Conservation (phyloP, 164 flowering plant species). For the Taxillus chinensis region DNA sequence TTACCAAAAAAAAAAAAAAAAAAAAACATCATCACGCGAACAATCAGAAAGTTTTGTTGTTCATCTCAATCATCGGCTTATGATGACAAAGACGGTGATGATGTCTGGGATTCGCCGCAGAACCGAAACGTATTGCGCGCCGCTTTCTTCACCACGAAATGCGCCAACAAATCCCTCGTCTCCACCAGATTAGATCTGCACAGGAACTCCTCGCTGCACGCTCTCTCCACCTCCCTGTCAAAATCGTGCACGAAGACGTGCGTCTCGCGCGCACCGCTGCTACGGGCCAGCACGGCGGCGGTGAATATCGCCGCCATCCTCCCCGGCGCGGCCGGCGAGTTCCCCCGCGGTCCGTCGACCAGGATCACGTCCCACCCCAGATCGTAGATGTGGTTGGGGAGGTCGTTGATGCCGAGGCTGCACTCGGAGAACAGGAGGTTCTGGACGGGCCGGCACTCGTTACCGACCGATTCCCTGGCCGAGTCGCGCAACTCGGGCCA, state of each 20-base stretch:
- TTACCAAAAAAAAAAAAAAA: no score
- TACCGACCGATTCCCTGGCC: constrained; percentile 10
- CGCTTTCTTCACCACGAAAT: constrained; percentile 59
- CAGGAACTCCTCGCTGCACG: constrained; percentile 60
- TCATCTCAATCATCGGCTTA: not conserved
- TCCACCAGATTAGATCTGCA: constrained; percentile 73
- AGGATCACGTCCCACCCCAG: constrained; percentile 49
- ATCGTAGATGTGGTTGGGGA: constrained; percentile 54
- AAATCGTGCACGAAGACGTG: constrained; percentile 61
- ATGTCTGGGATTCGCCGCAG: constrained; percentile 30
- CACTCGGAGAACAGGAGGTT: constrained; percentile 61
- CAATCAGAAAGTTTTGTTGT: no score
- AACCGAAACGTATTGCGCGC: constrained; percentile 34
- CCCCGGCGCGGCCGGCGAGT: constrained; percentile 37
- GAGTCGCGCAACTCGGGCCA: constrained; percentile 11
- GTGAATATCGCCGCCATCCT: constrained; percentile 54
- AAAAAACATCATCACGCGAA: no score
- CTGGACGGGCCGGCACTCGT: constrained; percentile 53
- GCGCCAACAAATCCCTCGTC: constrained; percentile 43
- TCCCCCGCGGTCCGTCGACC: constrained; percentile 55
- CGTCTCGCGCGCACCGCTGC: constrained; percentile 15
- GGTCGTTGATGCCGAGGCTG: constrained; percentile 41
- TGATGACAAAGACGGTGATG: constrained; percentile 18
- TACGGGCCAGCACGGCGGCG: constrained; percentile 47
- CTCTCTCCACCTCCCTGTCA: constrained; percentile 50